Base-by-base conservation (phyloP, 495 filamentous ascomycete species). In the Gamarada debralockiae region DNA sequence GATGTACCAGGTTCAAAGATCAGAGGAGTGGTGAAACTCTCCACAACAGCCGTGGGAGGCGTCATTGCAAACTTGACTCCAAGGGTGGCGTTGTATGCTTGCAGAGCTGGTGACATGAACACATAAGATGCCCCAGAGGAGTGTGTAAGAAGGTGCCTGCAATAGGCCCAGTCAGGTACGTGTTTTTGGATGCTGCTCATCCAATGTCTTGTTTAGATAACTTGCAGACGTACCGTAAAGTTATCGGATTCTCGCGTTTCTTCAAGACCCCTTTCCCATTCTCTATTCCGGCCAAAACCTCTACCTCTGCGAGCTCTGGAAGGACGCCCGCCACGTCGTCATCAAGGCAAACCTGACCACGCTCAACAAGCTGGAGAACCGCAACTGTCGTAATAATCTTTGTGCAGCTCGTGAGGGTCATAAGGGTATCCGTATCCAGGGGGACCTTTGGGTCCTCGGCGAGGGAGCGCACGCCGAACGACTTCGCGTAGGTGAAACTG, bases 341-440 rank as follows among this genome's bases (percentile, higher is more conserved):
- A 53, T 63, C 61, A 1, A 63, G 64, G 0, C 50, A 55, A 5
- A 85, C 53, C 34, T 53, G 59, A 0, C 79, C 80, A 40, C 76
- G 67, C 55, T 85, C 81, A n/a, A 83, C 75, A 2, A 79, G 69
- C 56, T 86, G 82, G 78, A 85, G 80, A 50, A 67, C 76, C 0
- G 80, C 79, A 44, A 86, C 67, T 0, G 69, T 73, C 0, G 64
- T 64, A 1, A 82, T 57, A 52, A 82, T 57, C 53, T 83, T 83
- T 0, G 81, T 82, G 60, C 75, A 82, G 13, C 75, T 79, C 29
- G 78, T 77, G 12, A 83, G 74, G 74, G 72, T 82, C 55, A 81
- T 80, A 14, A 76, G 57, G 7, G 58, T 73, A 31, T 82, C 78
- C 2, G 76, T 47, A 1, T 62, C 69, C 73, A 83, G 75, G 8